Conservation (phyloP, 2,329 filamentous ascomycete species). For the Chaetomium strumarium region DNA sequence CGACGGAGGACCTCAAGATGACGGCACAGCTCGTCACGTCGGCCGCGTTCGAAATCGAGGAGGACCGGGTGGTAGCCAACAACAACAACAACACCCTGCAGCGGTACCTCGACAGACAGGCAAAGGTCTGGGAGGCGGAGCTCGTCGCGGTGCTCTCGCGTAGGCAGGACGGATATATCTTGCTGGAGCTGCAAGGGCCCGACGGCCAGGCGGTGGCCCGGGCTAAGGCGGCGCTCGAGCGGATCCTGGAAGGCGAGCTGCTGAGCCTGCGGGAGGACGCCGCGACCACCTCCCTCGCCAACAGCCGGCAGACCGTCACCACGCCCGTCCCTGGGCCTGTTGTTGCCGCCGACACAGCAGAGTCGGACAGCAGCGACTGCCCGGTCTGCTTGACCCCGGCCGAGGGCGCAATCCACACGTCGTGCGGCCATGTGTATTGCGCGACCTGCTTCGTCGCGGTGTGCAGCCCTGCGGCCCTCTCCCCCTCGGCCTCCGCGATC, state of each 20-base stretch:
- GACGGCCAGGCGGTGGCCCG: constrained; percentile 26
- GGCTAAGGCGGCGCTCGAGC: constrained; percentile 30
- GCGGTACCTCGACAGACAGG: constrained; percentile 25
- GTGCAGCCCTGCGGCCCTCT: constrained; percentile 21
- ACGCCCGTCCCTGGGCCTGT: no score
- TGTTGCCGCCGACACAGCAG: no score
- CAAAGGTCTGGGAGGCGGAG: constrained; percentile 28
- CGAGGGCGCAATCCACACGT: constrained; percentile 32
- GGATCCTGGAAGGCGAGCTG: constrained; percentile 30
- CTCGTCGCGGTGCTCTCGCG: constrained; percentile 22
- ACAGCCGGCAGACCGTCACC: not conserved
- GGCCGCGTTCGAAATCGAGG: constrained; percentile 34
- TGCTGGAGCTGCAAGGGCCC: constrained; percentile 36
- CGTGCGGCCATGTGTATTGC: constrained; percentile 40
- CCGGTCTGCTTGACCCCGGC: constrained; percentile 34
- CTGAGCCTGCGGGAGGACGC: constrained; percentile 24
- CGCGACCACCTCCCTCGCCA: constrained; percentile 9
- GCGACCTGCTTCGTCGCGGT: constrained; percentile 35
- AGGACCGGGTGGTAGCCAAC: no score
- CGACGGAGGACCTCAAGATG: constrained; percentile 31
- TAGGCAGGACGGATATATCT: constrained; percentile 30
- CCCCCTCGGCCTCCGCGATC: constrained; percentile 18
- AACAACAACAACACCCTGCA: constrained; percentile 29
- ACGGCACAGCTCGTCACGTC: constrained; percentile 34
- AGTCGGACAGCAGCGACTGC: constrained; percentile 22